Base-by-base conservation (phyloP, 495 filamentous ascomycete species). In the Massariosphaeria phaeospora region DNA sequence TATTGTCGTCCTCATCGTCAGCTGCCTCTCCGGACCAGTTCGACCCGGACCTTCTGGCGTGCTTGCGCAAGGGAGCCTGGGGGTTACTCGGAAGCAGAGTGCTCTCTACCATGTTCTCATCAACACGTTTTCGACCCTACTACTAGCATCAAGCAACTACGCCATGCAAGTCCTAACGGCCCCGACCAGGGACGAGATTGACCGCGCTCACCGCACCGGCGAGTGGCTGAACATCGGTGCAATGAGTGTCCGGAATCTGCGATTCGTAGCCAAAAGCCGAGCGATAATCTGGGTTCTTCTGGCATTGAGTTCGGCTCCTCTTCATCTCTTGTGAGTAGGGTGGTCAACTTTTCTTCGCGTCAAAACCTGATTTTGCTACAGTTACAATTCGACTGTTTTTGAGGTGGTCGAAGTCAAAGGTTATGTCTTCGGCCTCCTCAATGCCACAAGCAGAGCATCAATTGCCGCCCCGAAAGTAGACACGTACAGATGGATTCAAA, bases 331-430 rank as follows among this genome's bases (percentile, higher is more conserved):
- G 34, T 36, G 18, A 36, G 34, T n/a, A n/a, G n/a, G n/a, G n/a
- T n/a, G n/a, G n/a, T n/a, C n/a, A n/a, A 12, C 12, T 36, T 5
- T 36, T 13, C 12, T 5, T 13, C 18, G 12, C 18, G 12, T 5
- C 5, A n/a, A 6, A n/a, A 36, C 34, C 13, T 36, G 5, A 3
- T 36, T 36, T 36, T 6, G 4, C 3, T 13, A 3, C 12, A 36
- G 34, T 36, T 36, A 36, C 34, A 36, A 36, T 17, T 36, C 34
- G n/a, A n/a, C n/a, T n/a, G n/a, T n/a, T n/a, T n/a, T n/a, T n/a
- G n/a, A n/a, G n/a, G n/a, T n/a, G n/a, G n/a, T n/a, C n/a, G n/a
- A n/a, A n/a, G n/a, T n/a, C n/a, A n/a, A n/a, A n/a, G n/a, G n/a
- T n/a, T n/a, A n/a, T n/a, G n/a, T n/a, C n/a, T n/a, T n/a, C n/a